Percentiles rank a stretch among this genome's conserved stretches.
phyloP scores from a whole-genome alignment of 2,329 filamentous ascomycete genomes.

The Penicillium nordicum region DNA sequence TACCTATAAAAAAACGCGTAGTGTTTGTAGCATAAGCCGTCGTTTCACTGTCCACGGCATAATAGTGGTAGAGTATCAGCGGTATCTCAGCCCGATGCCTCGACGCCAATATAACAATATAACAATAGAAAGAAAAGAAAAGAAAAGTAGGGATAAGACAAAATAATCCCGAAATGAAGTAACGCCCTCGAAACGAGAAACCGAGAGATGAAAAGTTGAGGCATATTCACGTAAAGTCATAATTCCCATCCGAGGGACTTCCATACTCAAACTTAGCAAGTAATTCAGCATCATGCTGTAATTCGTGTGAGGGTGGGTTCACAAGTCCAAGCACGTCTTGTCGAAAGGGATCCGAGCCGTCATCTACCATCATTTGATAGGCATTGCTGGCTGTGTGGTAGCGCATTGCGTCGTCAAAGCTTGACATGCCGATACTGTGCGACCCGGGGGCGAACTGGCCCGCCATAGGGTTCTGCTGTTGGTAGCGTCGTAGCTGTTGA shows the following conservation, averaged over 20 bases:
- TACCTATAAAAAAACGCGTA: background rate
- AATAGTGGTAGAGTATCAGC: slow-evolving; percentile 2
- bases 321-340: slow-evolving; percentile 40
- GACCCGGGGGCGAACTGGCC: slow-evolving; percentile 34
- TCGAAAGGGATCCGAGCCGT: slow-evolving; percentile 38
- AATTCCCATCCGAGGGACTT: slow-evolving; percentile 36
- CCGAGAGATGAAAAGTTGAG: slow-evolving; percentile 18
- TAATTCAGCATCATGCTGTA: slow-evolving; percentile 42
- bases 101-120: slow-evolving; percentile 6
- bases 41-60: background rate
- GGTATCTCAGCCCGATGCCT: background rate
- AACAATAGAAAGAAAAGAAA: background rate
- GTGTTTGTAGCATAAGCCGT: background rate
- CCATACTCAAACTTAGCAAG: slow-evolving; percentile 41
- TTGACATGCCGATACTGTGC: slow-evolving; percentile 31
- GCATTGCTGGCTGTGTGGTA: slow-evolving; percentile 37
- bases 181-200: background rate
- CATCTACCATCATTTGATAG: slow-evolving; percentile 44
- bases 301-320: slow-evolving; percentile 37
- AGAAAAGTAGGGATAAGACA: slow-evolving; percentile 4
- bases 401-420: slow-evolving; percentile 40
- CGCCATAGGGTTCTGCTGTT: slow-evolving; percentile 36
- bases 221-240: slow-evolving; percentile 31
- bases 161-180: slow-evolving; percentile 4
- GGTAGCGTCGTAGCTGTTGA: slow-evolving; percentile 42